Evolutionary conservation across 2,329 filamentous ascomycete species (phyloP), one percentile per base, ranked within the genome.

Genomic region (Colletotrichum godetiae): DNA sequence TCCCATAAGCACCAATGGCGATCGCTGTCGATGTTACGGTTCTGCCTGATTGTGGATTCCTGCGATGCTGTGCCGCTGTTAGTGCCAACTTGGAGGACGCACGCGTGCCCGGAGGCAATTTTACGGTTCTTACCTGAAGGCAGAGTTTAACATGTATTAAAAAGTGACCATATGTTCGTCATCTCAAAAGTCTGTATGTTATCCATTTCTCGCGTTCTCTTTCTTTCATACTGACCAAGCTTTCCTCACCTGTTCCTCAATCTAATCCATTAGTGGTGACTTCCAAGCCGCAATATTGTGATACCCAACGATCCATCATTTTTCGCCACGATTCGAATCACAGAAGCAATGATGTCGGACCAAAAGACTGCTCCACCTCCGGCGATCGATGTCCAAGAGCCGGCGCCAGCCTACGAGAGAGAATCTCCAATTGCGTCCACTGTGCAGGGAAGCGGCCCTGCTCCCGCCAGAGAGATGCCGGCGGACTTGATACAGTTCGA

Each of bases 31-130:
- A 56, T 65, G 27, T 24, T 42, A 65, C 52, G 31, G 62, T 65
- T 65, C 62, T 65, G 62, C 62, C 62, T 65, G 24, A 35, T 37
- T 57, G 49, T 42, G 62, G 62, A 52, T 35, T 57, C 49, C 52
- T 24, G 31, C 8, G 24, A 22, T 56, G 35, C 58, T 60, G 58
- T 37, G 62, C 62, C 62, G 52, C 52, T 55, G 52, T n/a, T 27
- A 55, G 24, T 55, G 52, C 22, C 19, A 65, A n/a, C 24, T 53
- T 19, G 62, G 62, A 35, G 24, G 27, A 27, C 52, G 27, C 8
- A 63, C n/a, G 15, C 15, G 12, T 10, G 42, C 33, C 33, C 33
- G 15, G 11, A 31, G 42, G 29, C 37, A 64, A 22, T 52, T 46
- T 52, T 29, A 29, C 27, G 27, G 27, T 29, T 29, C 27, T 29